These are phyloP conservation scores for Mortierella sp. DNA, from an alignment of 371 early-diverging fungal genomes.

Conservation along the genomic window DNA sequence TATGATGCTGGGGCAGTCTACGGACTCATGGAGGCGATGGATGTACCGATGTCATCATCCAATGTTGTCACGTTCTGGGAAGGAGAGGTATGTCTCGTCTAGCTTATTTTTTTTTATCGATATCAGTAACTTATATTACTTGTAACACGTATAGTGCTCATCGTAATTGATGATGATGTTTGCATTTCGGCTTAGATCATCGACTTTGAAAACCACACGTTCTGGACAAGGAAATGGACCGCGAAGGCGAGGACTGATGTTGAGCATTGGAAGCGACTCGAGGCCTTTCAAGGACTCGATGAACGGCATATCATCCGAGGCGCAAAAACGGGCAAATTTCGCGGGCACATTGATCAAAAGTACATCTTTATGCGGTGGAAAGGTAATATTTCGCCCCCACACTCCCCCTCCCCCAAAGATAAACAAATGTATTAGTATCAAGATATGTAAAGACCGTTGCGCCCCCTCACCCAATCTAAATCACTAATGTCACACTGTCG, in stretches of 20 bases:
- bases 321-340: slow-evolving; percentile 55
- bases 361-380: slow-evolving; percentile 75
- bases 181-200: no score
- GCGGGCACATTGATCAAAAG: slow-evolving; percentile 50
- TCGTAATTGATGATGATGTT: no score
- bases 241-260: slow-evolving; percentile 57
- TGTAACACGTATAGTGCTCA: no score
- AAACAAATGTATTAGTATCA: no score
- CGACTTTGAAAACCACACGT: slow-evolving; percentile 63
- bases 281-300: slow-evolving; percentile 53
- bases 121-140: no score
- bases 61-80: slow-evolving; percentile 67
- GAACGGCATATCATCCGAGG: slow-evolving; percentile 48
- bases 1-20: slow-evolving; percentile 57
- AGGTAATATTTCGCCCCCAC: no score
- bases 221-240: slow-evolving; percentile 64
- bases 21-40: slow-evolving; percentile 67
- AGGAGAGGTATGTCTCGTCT: slow-evolving; percentile 61
- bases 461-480: no score
- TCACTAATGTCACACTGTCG: no score
- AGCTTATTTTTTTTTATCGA: background rate
- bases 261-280: slow-evolving; percentile 63
- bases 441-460: no score
- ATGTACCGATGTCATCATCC: slow-evolving; percentile 60
- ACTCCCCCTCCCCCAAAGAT: no score